Percentiles rank a stretch among this genome's conserved stretches.
Evolutionary conservation across 495 filamentous ascomycete genomes (phyloP).

Genomic region (Annulohypoxylon nitens): DNA sequence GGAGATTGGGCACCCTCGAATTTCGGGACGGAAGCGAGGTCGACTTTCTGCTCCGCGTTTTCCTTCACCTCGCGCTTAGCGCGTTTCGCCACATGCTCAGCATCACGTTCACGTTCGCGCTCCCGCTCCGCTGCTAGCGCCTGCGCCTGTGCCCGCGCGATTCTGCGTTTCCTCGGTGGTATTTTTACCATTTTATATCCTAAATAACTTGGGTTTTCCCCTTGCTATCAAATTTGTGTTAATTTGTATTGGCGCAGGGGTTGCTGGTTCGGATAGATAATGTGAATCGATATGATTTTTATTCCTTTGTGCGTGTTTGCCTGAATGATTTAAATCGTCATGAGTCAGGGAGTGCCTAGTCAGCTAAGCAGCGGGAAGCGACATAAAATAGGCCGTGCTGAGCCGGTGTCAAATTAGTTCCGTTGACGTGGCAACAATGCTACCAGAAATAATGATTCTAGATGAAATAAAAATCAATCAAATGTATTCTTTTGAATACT

Average conservation of each 20-base stretch:
- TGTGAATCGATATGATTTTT: neutral
- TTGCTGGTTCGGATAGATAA: neutral
- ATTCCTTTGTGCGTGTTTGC: neutral
- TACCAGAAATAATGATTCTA: neutral
- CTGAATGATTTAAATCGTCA: neutral
- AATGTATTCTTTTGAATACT: neutral
- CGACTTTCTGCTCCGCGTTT: neutral
- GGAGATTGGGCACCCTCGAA: neutral
- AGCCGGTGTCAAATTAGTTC: neutral
- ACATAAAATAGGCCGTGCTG: neutral
- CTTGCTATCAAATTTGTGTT: neutral
- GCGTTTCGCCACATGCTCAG: neutral
- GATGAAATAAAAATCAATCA: neutral
- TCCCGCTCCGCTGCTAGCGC: too few species aligned
- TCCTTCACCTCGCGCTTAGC: slow-evolving; percentile 1
- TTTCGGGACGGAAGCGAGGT: neutral
- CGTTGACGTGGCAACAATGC: slow-evolving; percentile 1
- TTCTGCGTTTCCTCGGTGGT: neutral
- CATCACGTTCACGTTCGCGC: too few species aligned
- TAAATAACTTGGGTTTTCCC: too few species aligned
- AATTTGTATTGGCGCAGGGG: neutral
- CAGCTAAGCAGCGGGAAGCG: neutral
- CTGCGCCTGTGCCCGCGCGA: neutral
- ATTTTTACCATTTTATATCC: neutral
- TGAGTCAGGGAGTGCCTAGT: neutral